A percentile compares a stretch with the other conserved stretches of the same genome.
Evolutionary conservation across 495 filamentous ascomycete species (phyloP).

Genomic region (Parachaetomium inaequale): DNA sequence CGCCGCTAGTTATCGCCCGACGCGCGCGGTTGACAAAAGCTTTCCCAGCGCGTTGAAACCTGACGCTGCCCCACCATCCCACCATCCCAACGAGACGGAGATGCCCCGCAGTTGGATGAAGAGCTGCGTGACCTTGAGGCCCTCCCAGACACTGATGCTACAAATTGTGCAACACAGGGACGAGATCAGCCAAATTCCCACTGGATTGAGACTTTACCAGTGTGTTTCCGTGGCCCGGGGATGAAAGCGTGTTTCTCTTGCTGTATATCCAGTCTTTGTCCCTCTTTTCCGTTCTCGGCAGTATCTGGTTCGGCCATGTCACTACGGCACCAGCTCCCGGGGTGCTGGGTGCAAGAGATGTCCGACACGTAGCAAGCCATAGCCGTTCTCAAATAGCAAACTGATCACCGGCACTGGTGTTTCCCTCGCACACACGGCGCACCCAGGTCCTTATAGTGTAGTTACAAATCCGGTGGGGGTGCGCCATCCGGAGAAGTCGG

Average conservation of each 20-base stretch:
- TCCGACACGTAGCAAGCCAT: background rate
- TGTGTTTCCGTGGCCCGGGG: background rate
- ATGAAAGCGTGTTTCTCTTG: background rate
- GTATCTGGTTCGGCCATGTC: too few relatives aligned
- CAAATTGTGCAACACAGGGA: slow-evolving; percentile 20
- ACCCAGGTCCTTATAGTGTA: background rate
- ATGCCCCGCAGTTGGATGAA: slow-evolving; percentile 8
- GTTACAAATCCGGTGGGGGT: slow-evolving; percentile 9
- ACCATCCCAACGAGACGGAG: slow-evolving; percentile 12
- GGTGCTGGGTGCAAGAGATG: background rate
- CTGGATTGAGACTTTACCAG: background rate
- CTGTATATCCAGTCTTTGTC: too few relatives aligned
- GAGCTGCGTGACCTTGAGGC: background rate
- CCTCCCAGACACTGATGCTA: slow-evolving; percentile 24
- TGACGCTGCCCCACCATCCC: slow-evolving; percentile 9
- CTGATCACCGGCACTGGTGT: background rate
- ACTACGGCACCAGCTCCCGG: too few relatives aligned
- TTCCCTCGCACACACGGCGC: background rate
- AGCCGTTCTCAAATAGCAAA: background rate
- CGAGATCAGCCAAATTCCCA: background rate
- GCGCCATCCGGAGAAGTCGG: slow-evolving; percentile 21
- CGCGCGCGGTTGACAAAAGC: too few relatives aligned
- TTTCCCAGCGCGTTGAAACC: too few relatives aligned
- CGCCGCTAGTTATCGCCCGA: background rate
- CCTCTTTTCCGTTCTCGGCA: too few relatives aligned